Conservation (phyloP, 345 rosid genomes). For the Raphanus sativus region DNA sequence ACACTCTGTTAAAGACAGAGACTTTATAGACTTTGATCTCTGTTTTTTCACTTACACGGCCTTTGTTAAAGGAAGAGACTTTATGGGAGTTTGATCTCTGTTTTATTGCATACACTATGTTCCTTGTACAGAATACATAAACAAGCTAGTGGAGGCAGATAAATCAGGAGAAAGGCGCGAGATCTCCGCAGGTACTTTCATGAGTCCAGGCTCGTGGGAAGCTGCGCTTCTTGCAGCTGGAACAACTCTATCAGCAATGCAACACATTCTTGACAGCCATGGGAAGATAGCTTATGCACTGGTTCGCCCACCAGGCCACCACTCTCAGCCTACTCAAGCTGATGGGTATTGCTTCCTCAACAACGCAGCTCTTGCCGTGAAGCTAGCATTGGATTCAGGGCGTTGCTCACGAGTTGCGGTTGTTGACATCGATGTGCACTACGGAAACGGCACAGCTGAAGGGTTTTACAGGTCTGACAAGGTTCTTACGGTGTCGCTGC, state of each 20-base stretch:
- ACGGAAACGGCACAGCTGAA: constrained; percentile 90
- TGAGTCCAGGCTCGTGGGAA: constrained; percentile 76
- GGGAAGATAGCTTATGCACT: constrained; percentile 70
- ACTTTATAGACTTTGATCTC: neutral
- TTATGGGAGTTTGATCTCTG: neutral
- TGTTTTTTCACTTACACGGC: neutral
- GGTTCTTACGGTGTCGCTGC: constrained; percentile 82
- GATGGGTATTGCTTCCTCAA: constrained; percentile 93
- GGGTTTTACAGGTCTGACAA: constrained; percentile 62
- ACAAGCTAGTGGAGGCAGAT: constrained; percentile 58
- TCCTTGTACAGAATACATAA: constrained; percentile 55
- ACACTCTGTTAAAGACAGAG: neutral
- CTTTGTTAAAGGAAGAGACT: neutral
- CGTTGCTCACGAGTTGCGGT: constrained; percentile 55
- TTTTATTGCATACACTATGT: neutral
- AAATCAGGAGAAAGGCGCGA: constrained; percentile 53
- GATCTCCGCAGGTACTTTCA: constrained; percentile 65
- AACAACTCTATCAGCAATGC: constrained; percentile 75
- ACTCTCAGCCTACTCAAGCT: constrained; percentile 81
- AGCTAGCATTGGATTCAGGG: constrained; percentile 60
- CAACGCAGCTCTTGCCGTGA: constrained; percentile 77
- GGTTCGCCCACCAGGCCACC: constrained; percentile 97
- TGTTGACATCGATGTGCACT: constrained; percentile 87
- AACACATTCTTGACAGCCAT: constrained; percentile 58
- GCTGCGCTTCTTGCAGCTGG: constrained; percentile 88